A percentile compares a stretch with the other conserved stretches of the same genome.
Conservation (phyloP, 768 basidiomycete species). For the Boletus speciosus region DNA sequence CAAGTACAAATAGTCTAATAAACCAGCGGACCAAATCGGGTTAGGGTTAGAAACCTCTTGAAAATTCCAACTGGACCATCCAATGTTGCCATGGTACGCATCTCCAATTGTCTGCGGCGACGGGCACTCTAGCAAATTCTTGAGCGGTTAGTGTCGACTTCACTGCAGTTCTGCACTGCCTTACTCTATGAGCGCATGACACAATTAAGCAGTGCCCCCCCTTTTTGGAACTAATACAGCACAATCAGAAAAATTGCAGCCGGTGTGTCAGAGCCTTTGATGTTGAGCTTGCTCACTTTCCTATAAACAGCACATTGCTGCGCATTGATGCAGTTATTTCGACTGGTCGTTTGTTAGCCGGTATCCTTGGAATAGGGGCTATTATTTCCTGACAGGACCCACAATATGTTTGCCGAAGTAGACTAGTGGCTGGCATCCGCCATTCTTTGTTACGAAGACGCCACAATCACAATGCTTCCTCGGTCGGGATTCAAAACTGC, state of each 20-base stretch:
- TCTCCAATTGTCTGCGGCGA: background rate
- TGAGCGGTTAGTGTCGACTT: background rate
- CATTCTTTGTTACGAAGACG: background rate
- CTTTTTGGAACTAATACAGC: background rate
- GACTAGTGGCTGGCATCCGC: background rate
- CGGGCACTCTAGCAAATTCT: background rate
- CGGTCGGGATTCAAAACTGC: background rate
- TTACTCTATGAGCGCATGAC: background rate
- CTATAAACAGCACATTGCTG: background rate
- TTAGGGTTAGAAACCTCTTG: constrained; percentile 18
- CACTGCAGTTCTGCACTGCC: constrained; percentile 7
- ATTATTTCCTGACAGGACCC: background rate
- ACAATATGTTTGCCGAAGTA: background rate
- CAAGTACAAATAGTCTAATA: constrained; percentile 16
- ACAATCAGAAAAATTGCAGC: background rate
- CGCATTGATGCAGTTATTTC: background rate
- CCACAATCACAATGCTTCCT: background rate
- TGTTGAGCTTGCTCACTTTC: too few relatives aligned
- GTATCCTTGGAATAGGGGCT: background rate
- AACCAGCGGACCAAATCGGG: constrained; percentile 1
- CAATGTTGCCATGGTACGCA: constrained; percentile 12
- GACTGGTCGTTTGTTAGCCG: constrained; percentile 10
- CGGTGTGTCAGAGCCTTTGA: background rate
- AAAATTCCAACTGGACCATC: background rate
- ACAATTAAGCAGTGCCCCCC: background rate